A percentile compares a stretch with the other conserved stretches of the same genome.
Evolutionary conservation across 164 flowering plant species (phyloP).

Genomic region (Dillenia turbinata): DNA sequence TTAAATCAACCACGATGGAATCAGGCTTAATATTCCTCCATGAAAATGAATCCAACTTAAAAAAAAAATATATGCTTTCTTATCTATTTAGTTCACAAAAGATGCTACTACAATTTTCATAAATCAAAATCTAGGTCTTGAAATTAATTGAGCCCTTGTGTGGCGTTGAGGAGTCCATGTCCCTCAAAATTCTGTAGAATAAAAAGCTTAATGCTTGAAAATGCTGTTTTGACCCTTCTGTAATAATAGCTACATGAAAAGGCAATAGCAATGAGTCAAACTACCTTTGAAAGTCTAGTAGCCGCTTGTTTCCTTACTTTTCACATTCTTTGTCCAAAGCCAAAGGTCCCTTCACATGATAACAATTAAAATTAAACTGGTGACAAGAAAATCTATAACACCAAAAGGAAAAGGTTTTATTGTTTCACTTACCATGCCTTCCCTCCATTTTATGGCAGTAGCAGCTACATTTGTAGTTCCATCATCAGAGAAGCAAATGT

Average conservation of each 20-base stretch:
- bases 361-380: neutral
- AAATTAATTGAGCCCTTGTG: too few species aligned
- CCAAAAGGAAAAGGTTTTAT: neutral
- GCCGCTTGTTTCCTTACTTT: slow-evolving; percentile 44
- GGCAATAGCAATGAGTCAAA: neutral
- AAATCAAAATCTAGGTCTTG: too few species aligned
- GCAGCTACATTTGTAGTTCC: slow-evolving; percentile 41
- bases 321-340: slow-evolving; percentile 33
- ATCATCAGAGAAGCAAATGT: slow-evolving; percentile 39
- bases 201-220: too few species aligned
- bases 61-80: too few species aligned
- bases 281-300: slow-evolving; percentile 36
- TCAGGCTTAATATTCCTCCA: too few species aligned
- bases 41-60: too few species aligned
- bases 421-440: slow-evolving; percentile 39
- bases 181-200: too few species aligned
- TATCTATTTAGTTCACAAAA: too few species aligned
- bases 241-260: neutral
- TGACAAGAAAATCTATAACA: neutral
- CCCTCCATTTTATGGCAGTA: slow-evolving; percentile 50
- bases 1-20: too few species aligned
- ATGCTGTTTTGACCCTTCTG: too few species aligned
- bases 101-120: too few species aligned
- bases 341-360: slow-evolving; percentile 27
- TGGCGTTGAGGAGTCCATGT: too few species aligned